A percentile compares a stretch with the other conserved stretches of the same genome.
Evolutionary conservation across 768 basidiomycete genomes (phyloP).

Genomic region (Panellus pusillus): DNA sequence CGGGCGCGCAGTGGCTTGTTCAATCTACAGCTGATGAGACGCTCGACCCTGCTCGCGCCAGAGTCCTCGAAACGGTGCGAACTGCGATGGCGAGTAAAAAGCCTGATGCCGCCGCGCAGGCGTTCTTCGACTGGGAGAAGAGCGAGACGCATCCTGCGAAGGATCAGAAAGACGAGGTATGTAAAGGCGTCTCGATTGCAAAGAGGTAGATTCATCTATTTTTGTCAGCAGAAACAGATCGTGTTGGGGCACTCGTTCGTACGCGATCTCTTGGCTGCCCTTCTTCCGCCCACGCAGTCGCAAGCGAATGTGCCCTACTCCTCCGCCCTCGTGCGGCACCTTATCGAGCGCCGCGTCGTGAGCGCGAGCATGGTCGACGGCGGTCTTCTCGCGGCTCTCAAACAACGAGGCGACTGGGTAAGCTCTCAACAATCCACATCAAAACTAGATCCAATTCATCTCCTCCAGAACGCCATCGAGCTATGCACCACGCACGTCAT

Average conservation of each 20-base stretch:
- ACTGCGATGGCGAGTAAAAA: constrained; percentile 42
- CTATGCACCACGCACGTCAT: constrained; percentile 52
- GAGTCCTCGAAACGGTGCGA: constrained; percentile 40
- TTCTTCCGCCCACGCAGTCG: constrained; percentile 45
- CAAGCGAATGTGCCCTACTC: constrained; percentile 53
- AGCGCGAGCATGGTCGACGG: constrained; percentile 62
- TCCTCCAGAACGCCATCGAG: constrained; percentile 43
- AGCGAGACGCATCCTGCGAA: constrained; percentile 24
- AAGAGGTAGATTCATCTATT: background rate
- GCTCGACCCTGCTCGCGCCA: constrained; percentile 25
- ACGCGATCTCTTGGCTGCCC: constrained; percentile 52
- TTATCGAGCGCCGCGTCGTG: constrained; percentile 59
- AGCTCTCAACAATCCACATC: constrained; percentile 14
- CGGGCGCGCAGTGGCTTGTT: constrained; percentile 49
- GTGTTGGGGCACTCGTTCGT: constrained; percentile 49
- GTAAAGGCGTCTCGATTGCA: background rate
- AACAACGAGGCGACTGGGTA: constrained; percentile 69
- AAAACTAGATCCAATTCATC: background rate
- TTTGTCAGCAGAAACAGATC: constrained; percentile 18
- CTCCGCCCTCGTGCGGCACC: constrained; percentile 52
- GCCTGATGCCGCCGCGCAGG: constrained; percentile 52
- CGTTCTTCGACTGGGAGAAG: constrained; percentile 64
- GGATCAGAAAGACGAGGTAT: background rate
- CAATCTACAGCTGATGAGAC: constrained; percentile 14
- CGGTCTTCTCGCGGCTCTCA: constrained; percentile 55